Conservation (phyloP, 2,329 filamentous ascomycete genomes). For the Lomentospora prolificans region DNA sequence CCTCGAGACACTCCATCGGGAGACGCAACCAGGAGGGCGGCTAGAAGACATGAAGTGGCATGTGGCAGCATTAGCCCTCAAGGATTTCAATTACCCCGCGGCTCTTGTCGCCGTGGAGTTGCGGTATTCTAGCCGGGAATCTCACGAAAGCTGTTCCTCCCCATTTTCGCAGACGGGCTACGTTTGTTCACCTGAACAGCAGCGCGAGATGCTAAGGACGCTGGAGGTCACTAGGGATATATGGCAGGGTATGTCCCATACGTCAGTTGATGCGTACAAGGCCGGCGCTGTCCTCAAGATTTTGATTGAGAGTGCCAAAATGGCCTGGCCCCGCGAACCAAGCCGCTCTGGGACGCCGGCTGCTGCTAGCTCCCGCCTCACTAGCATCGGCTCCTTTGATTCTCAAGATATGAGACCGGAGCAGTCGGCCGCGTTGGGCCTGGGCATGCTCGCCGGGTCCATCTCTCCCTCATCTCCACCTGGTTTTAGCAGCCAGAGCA, state of each 20-base stretch:
- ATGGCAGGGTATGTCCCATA: conserved; percentile 68
- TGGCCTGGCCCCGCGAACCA: not conserved
- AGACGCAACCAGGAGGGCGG: conserved; percentile 62
- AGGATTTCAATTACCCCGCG: conserved; percentile 77
- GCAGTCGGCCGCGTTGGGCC: conserved; percentile 4
- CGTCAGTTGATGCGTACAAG: conserved; percentile 85
- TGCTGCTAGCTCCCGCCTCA: not conserved
- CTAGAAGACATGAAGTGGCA: conserved; percentile 68
- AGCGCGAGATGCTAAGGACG: conserved; percentile 64
- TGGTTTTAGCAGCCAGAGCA: not conserved
- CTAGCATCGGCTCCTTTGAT: not conserved
- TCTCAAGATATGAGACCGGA: conserved; percentile 6
- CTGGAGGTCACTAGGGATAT: conserved; percentile 67
- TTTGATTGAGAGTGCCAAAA: conserved; percentile 2
- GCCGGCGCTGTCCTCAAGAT: conserved; percentile 71
- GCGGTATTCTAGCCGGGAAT: conserved; percentile 32
- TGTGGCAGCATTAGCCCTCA: conserved; percentile 67
- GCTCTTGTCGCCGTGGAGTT: conserved; percentile 79
- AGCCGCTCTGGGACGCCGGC: not conserved
- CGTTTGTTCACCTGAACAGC: conserved; percentile 46
- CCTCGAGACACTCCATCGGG: conserved; percentile 63
- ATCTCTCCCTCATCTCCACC: conserved; percentile 3
- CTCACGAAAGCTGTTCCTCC: not conserved
- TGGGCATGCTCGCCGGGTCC: conserved; percentile 7
- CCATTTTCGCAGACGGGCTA: not conserved